Base-by-base conservation (phyloP, 495 filamentous ascomycete genomes). In the Penicillium pulvis region DNA sequence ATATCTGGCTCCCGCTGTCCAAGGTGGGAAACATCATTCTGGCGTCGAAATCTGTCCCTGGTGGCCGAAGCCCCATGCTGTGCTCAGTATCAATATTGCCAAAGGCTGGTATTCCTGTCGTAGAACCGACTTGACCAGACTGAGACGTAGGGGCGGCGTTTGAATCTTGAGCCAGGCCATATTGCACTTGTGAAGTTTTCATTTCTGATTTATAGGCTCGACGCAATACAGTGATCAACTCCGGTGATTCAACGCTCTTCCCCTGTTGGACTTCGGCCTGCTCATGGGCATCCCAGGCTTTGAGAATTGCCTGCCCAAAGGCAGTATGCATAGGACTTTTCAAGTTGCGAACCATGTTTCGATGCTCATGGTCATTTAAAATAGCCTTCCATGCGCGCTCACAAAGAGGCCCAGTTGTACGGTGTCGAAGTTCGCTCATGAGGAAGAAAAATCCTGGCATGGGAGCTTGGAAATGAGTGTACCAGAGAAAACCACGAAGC, bases 321-420 rank as follows among this genome's bases (percentile, higher is more conserved):
- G 77, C 77, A 30, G 79, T 73, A 60, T 83, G 79, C 69, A 83
- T 69, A 2, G 81, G 80, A 35, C 74, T 82, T 44, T 75, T 73
- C 39, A 74, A 58, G 57, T 76, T 70, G 9, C 67, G 61, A 3
- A 71, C 71, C 51, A 81, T 56, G 55, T 73, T 72, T 53, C 79
- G 69, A 51, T 70, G 71, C n/a, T 81, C 76, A 47, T 75, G 71
- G 64, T 83, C 78, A 59, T 74, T 73, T 54, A 72, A 74, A 48
- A 82, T 81, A 50, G 73, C 76, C 33, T 69, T 56, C 83, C 83
- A 85, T 12, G 80, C 80, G 24, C 81, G 74, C 45, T 84, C 81
- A 33, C 80, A 80, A 26, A 83, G 66, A 4, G 59, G 59, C 31
- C 81, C 83, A 28, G 75, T 73, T 2, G 73, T 79, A 23, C 80